Evolutionary conservation across 257 asterid genomes (phyloP).

Genomic region (Buddleja alternifolia): DNA sequence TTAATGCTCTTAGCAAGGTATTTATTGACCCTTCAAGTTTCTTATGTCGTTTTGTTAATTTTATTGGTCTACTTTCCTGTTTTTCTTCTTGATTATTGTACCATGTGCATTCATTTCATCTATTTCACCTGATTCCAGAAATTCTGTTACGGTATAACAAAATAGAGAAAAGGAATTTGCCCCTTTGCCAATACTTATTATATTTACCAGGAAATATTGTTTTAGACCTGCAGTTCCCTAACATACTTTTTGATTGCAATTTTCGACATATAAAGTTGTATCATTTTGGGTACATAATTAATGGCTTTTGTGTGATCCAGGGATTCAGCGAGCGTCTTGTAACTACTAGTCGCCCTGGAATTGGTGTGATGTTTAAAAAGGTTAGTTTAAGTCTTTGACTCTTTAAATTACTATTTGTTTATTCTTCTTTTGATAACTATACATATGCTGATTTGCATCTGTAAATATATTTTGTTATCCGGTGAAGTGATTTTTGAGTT

Average conservation of each 20-base stretch:
- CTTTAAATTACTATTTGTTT: conserved; percentile 15
- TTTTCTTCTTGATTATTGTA: conserved; percentile 4
- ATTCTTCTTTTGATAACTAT: background rate
- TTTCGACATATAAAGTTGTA: background rate
- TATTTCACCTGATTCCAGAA: background rate
- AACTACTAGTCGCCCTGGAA: conserved; percentile 86
- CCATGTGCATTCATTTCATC: background rate
- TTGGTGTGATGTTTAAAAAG: conserved; percentile 95
- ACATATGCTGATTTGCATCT: background rate
- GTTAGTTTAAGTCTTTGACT: conserved; percentile 41
- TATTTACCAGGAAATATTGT: background rate
- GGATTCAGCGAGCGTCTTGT: conserved; percentile 96
- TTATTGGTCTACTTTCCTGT: conserved; percentile 18
- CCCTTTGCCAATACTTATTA: background rate
- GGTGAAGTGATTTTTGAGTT: background rate
- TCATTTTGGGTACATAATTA: conserved; percentile 10
- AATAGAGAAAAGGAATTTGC: conserved; percentile 1
- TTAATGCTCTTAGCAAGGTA: conserved; percentile 99
- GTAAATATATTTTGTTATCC: background rate
- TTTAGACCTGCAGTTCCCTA: background rate
- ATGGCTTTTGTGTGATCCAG: conserved; percentile 48
- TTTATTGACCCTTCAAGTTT: conserved; percentile 21
- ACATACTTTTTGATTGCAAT: background rate
- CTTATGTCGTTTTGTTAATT: conserved; percentile 15
- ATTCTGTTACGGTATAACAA: background rate